phyloP scores from a whole-genome alignment of 1,284 basidiomycete species.

The Exobasidium cylindrosporum region DNA sequence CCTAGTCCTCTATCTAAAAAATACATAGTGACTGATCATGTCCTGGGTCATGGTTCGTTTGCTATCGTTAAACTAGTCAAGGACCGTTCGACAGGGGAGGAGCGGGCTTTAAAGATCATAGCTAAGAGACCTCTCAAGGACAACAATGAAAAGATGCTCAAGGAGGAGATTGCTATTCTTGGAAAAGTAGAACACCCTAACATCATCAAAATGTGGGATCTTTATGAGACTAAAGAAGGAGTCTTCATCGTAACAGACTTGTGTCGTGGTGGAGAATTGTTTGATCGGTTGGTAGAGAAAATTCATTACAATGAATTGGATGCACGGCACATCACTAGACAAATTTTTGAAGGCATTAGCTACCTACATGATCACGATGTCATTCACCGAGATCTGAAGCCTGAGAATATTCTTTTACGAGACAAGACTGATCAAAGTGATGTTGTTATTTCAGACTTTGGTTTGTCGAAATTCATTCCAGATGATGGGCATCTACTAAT shows the following conservation, averaged over 20 bases:
- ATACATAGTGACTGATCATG: conserved; percentile 34
- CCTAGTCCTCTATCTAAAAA: conserved; percentile 44
- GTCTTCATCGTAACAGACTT: conserved; percentile 54
- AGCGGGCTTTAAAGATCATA: conserved; percentile 52
- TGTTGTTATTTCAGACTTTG: conserved; percentile 53
- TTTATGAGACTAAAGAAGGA: conserved; percentile 53
- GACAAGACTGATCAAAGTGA: conserved; percentile 37
- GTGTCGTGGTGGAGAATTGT: conserved; percentile 51
- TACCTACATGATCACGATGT: conserved; percentile 51
- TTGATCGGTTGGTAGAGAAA: conserved; percentile 49
- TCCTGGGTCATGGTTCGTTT: conserved; percentile 51
- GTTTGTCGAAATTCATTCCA: conserved; percentile 49
- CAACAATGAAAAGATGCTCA: conserved; percentile 47
- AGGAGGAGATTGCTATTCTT: conserved; percentile 49
- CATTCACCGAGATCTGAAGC: conserved; percentile 53
- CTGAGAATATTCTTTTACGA: conserved; percentile 52
- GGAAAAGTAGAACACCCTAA: conserved; percentile 46
- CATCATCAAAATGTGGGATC: conserved; percentile 53
- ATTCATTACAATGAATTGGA: conserved; percentile 51
- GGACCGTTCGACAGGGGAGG: conserved; percentile 34
- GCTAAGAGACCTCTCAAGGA: conserved; percentile 51
- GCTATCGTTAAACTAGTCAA: conserved; percentile 46
- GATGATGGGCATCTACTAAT: conserved; percentile 44
- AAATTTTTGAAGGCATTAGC: conserved; percentile 46
- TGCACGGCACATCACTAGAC: conserved; percentile 47